phyloP scores from a whole-genome alignment of 2,329 filamentous ascomycete genomes.

The Epicoccum nigrum region DNA sequence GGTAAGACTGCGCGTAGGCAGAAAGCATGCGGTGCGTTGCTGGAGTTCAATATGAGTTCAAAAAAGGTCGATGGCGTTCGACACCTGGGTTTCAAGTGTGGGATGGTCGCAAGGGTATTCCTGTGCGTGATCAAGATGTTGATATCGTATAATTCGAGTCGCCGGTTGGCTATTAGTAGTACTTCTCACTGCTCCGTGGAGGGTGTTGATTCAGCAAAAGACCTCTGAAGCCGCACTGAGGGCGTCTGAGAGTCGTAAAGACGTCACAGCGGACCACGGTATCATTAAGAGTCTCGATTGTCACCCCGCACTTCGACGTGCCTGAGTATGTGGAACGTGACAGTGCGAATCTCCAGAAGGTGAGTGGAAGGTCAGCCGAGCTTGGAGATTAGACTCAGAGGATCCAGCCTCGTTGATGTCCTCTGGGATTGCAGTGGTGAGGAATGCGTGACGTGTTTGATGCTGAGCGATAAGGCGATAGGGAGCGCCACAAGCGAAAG shows the following conservation, averaged over 20 bases:
- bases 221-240: not conserved
- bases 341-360: constrained; percentile 4
- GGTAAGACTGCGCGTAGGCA: not conserved
- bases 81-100: not conserved
- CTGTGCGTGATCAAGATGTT: constrained; percentile 5
- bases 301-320: constrained; percentile 3
- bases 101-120: not conserved
- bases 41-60: not conserved
- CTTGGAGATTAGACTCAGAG: constrained; percentile 2
- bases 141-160: no score
- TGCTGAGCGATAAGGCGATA: constrained; percentile 30
- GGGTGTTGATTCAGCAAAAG: not conserved
- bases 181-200: constrained; percentile 1
- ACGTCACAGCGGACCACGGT: constrained; percentile 8
- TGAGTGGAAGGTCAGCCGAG: not conserved
- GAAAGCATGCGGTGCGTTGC: not conserved
- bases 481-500: constrained; percentile 31
- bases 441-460: constrained; percentile 32
- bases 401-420: constrained; percentile 12
- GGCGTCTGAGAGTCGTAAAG: not conserved
- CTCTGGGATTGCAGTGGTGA: constrained; percentile 14
- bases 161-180: no score
- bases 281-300: constrained; percentile 1
- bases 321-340: not conserved
- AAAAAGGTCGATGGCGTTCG: not conserved